Conservation (phyloP, 495 filamentous ascomycete genomes). For the Stereocaulon alpinum region DNA sequence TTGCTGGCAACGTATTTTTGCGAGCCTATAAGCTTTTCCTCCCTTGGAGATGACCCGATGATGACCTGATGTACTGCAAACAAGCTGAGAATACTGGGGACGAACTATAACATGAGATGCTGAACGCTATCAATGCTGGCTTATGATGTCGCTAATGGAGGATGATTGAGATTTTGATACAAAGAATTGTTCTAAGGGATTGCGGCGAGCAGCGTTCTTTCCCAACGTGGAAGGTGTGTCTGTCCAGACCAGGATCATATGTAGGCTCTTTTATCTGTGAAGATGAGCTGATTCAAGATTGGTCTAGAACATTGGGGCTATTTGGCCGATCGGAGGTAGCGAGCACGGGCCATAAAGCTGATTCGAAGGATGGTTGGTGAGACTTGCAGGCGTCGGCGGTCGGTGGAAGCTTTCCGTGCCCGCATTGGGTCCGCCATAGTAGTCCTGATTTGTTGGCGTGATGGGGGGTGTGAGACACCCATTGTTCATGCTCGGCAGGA, state of each 20-base stretch:
- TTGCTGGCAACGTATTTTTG: not conserved
- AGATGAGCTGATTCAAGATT: not conserved
- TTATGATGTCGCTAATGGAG: conserved; percentile 14
- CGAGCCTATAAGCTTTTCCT: conserved; percentile 7
- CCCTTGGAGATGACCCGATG: conserved; percentile 8
- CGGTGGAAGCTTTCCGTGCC: conserved; percentile 3
- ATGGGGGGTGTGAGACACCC: conserved; percentile 93
- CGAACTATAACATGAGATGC: conserved; percentile 13
- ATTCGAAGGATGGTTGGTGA: conserved; percentile 7
- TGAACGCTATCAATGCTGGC: conserved; percentile 22
- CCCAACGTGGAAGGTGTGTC: not conserved
- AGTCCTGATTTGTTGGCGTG: conserved; percentile 68
- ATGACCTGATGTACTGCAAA: conserved; percentile 15
- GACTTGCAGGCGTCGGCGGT: conserved; percentile 16
- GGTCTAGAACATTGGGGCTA: conserved; percentile 10
- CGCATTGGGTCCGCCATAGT: conserved; percentile 30
- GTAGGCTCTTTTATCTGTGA: not conserved
- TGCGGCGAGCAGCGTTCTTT: not conserved
- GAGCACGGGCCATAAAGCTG: conserved; percentile 6
- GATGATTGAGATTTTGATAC: conserved; percentile 12
- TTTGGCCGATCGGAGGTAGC: conserved; percentile 16
- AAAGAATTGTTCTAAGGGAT: not conserved
- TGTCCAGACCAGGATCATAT: not conserved
- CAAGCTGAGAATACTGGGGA: conserved; percentile 6
- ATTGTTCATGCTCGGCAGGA: conserved; percentile 52